Percentiles rank a stretch among this genome's conserved stretches.
These are phyloP conservation scores for Leersia perrieri DNA, from an alignment of 176 grass and related monocot species.

Conservation along the genomic window DNA sequence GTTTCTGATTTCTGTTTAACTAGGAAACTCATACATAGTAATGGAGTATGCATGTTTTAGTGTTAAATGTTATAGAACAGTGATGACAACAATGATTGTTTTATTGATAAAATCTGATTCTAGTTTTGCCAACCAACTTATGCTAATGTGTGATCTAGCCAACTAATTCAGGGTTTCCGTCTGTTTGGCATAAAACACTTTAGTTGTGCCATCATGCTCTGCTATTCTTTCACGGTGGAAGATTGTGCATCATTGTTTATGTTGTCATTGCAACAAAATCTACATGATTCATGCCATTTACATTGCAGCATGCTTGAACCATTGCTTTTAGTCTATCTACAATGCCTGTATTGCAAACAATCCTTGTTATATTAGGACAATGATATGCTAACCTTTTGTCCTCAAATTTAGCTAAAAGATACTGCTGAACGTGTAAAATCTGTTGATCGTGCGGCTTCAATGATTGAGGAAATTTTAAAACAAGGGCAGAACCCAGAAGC, in stretches of 20 bases:
- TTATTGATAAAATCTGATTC: background rate
- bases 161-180: background rate
- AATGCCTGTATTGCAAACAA: background rate
- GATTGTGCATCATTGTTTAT: background rate
- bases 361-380: slow-evolving; percentile 20
- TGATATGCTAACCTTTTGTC: slow-evolving; percentile 15
- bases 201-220: background rate
- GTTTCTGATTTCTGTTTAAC: background rate
- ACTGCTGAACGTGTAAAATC: slow-evolving; percentile 81
- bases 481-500: slow-evolving; percentile 47
- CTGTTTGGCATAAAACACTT: background rate
- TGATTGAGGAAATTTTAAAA: slow-evolving; percentile 88
- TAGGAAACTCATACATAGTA: background rate
- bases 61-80: background rate
- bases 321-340: background rate
- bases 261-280: background rate
- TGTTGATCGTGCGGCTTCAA: slow-evolving; percentile 80
- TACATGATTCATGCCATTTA: slow-evolving; percentile 2
- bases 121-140: slow-evolving; percentile 9
- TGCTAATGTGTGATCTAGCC: background rate
- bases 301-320: background rate
- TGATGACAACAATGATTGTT: background rate
- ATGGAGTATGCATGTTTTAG: background rate
- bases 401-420: slow-evolving; percentile 64
- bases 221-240: background rate